Conservation (phyloP, 73 alveolate genomes). For the Diophrys appendiculata region DNA sequence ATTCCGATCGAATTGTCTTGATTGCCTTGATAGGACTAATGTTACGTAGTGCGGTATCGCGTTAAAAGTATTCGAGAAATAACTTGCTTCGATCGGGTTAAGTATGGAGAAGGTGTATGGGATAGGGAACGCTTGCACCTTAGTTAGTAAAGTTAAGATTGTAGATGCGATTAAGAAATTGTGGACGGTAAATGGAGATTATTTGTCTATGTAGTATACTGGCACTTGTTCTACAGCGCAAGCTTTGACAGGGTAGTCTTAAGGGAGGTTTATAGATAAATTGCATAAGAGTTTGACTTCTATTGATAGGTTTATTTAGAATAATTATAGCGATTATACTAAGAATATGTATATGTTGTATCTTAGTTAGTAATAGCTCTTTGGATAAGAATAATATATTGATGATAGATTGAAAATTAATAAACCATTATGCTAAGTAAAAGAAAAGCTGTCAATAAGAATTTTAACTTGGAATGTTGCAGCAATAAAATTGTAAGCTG, state of each 20-base stretch:
- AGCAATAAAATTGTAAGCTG: background rate
- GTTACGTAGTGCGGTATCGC: conserved; percentile 69
- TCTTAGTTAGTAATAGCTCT: background rate
- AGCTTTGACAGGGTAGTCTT: too few species aligned
- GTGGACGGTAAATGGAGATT: conserved; percentile 98
- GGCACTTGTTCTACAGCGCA: conserved; percentile 97
- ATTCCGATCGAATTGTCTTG: conserved; percentile 90
- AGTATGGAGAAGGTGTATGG: too few species aligned
- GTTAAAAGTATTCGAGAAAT: conserved; percentile 3
- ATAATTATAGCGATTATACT: background rate
- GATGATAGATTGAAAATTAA: background rate
- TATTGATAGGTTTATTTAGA: background rate
- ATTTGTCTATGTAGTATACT: conserved; percentile 84
- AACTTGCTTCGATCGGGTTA: background rate
- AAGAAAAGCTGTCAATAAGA: background rate
- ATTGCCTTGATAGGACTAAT: conserved; percentile 96
- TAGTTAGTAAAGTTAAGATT: too few species aligned
- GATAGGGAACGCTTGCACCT: too few species aligned
- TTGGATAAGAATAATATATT: background rate
- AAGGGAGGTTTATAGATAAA: background rate
- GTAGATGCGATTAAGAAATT: too few species aligned
- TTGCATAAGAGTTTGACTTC: background rate
- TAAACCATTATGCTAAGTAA: too few species aligned
- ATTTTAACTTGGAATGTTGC: background rate
- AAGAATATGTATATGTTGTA: background rate